phyloP scores from a whole-genome alignment of 208 protist genomes.

The Trypanosoma theileri region DNA sequence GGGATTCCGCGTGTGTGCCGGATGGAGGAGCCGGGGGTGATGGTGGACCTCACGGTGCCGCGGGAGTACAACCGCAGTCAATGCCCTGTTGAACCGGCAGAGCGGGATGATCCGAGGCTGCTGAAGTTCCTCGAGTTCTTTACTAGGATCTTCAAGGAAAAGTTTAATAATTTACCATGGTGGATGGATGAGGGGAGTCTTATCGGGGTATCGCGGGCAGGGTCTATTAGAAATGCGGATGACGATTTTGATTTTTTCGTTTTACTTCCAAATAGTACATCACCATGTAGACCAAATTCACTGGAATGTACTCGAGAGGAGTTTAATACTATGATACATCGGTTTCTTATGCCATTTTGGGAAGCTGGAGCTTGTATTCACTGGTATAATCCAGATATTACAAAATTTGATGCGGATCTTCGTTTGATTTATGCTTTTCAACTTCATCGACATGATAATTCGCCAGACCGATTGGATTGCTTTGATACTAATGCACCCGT shows the following conservation, averaged over 20 bases:
- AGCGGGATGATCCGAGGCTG: conserved; percentile 3
- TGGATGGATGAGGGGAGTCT: conserved; percentile 38
- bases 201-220: conserved; percentile 29
- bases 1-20: conserved; percentile 1
- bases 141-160: conserved; percentile 10
- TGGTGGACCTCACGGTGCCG: conserved; percentile 4
- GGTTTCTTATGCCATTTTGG: conserved; percentile 28
- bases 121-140: conserved; percentile 22
- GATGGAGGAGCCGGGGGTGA: conserved; percentile 5
- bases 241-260: conserved; percentile 46
- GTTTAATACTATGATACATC: conserved; percentile 27
- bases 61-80: conserved; percentile 4
- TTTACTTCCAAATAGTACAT: conserved; percentile 21
- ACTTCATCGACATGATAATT: conserved; percentile 8
- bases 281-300: conserved; percentile 14
- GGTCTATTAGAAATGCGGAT: conserved; percentile 29
- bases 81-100: conserved; percentile 2
- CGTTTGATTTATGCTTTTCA: conserved; percentile 31
- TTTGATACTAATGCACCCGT: conserved; percentile 20
- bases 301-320: conserved; percentile 24
- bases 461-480: conserved; percentile 16
- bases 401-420: conserved; percentile 25
- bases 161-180: conserved; percentile 30
- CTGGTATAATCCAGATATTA: conserved; percentile 26
- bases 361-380: conserved; percentile 28